A percentile compares a stretch with the other conserved stretches of the same genome.
Evolutionary conservation across 495 filamentous ascomycete genomes (phyloP).

Genomic region (Hypoxylon lienhwacheense): DNA sequence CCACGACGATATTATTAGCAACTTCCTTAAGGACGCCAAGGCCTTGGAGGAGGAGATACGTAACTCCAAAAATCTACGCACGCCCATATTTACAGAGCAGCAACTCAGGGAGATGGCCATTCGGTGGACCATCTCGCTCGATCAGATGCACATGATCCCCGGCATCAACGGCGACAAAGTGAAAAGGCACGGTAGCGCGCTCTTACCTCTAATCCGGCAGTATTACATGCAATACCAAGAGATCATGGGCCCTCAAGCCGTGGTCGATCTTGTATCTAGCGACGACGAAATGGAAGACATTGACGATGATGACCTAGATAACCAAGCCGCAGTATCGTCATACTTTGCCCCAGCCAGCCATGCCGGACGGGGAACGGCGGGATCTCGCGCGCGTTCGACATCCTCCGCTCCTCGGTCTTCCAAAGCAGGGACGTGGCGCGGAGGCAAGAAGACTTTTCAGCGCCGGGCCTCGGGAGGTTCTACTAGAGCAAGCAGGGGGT

Average conservation of each 20-base stretch:
- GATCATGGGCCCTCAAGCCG: constrained; percentile 50
- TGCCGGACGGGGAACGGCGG: constrained; percentile 18
- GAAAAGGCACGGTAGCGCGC: constrained; percentile 63
- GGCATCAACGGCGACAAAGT: constrained; percentile 73
- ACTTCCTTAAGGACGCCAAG: constrained; percentile 74
- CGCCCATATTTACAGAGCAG: constrained; percentile 74
- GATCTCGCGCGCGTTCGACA: constrained; percentile 20
- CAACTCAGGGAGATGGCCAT: constrained; percentile 85
- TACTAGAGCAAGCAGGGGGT: constrained; percentile 15
- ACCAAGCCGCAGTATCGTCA: constrained; percentile 42
- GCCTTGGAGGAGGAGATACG: constrained; percentile 66
- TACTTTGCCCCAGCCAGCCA: constrained; percentile 50
- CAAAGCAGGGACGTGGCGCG: constrained; percentile 20
- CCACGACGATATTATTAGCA: constrained; percentile 57
- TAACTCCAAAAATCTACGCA: constrained; percentile 60
- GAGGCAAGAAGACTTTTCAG: constrained; percentile 25
- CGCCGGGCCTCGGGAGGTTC: constrained; percentile 34
- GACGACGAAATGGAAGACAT: constrained; percentile 61
- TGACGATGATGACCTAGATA: constrained; percentile 47
- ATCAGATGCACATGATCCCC: constrained; percentile 66
- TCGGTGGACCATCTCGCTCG: constrained; percentile 60
- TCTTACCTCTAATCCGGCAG: constrained; percentile 65
- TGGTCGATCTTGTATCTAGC: constrained; percentile 68
- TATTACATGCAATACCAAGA: constrained; percentile 60
- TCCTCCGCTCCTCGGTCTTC: constrained; percentile 12